Percentiles rank a stretch among this genome's conserved stretches.
Conservation (phyloP, 1,139 yeast genomes). For the Scheffersomyces lignicola region DNA sequence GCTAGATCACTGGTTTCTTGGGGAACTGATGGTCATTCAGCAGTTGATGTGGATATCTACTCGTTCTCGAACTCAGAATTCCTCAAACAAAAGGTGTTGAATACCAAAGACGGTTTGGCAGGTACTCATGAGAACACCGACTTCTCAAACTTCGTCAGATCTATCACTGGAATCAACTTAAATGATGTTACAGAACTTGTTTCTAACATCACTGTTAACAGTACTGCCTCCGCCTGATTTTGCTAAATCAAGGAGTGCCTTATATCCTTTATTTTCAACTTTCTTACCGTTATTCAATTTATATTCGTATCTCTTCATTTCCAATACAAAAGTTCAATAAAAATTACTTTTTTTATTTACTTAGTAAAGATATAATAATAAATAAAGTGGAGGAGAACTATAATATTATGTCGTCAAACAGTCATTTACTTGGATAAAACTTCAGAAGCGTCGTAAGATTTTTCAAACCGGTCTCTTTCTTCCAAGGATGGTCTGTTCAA, state of each 20-base stretch:
- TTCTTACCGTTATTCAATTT: not conserved
- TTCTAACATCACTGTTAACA: slow-evolving; percentile 23
- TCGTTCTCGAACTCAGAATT: slow-evolving; percentile 59
- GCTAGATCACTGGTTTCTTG: slow-evolving; percentile 77
- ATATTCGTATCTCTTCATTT: not conserved
- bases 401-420: slow-evolving; percentile 2
- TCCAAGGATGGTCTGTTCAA: slow-evolving; percentile 52
- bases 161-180: slow-evolving; percentile 56
- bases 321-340: not conserved
- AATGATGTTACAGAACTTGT: slow-evolving; percentile 49
- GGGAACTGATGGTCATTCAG: slow-evolving; percentile 89
- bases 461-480: slow-evolving; percentile 51
- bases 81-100: slow-evolving; percentile 35
- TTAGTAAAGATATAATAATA: not conserved
- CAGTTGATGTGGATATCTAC: slow-evolving; percentile 85
- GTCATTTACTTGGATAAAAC: slow-evolving; percentile 27
- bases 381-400: not conserved
- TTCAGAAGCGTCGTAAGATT: slow-evolving; percentile 25
- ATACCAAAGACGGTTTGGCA: slow-evolving; percentile 41
- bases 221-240: not conserved
- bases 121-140: slow-evolving; percentile 88
- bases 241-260: not conserved
- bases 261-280: not conserved
- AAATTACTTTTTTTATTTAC: not conserved
- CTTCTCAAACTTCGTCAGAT: slow-evolving; percentile 69